phyloP scores from a whole-genome alignment of 768 basidiomycete genomes.

The Cyathus striatus region DNA sequence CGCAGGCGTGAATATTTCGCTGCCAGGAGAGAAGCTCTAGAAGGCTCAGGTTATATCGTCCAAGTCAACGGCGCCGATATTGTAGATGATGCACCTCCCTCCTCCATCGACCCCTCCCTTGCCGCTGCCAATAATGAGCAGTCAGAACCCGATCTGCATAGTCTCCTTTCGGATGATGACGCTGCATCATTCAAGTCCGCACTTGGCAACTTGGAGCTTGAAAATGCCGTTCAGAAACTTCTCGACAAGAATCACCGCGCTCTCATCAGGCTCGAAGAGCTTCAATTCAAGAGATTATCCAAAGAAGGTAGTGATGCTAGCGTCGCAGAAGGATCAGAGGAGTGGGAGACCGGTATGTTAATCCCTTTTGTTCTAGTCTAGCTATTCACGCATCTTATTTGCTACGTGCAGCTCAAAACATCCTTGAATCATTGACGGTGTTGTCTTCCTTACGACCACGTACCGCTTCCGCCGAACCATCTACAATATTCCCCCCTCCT shows the following conservation, averaged over 20 bases:
- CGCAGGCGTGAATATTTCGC: slow-evolving; percentile 25
- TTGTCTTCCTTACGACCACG: slow-evolving; percentile 72
- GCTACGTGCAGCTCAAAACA: slow-evolving; percentile 56
- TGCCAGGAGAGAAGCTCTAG: slow-evolving; percentile 18
- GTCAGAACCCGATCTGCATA: slow-evolving; percentile 33
- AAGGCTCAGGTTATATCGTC: slow-evolving; percentile 19
- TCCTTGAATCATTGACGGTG: slow-evolving; percentile 62
- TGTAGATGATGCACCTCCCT: slow-evolving; percentile 6
- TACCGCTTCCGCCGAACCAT: slow-evolving; percentile 26
- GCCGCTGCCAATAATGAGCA: slow-evolving; percentile 11
- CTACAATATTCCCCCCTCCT: slow-evolving; percentile 58
- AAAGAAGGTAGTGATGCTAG: slow-evolving; percentile 37
- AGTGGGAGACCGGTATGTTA: slow-evolving; percentile 74
- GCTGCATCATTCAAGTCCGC: slow-evolving; percentile 53
- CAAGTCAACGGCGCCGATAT: slow-evolving; percentile 15
- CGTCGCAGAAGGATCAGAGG: slow-evolving; percentile 63
- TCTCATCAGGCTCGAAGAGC: slow-evolving; percentile 54
- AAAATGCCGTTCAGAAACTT: slow-evolving; percentile 64
- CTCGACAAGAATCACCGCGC: slow-evolving; percentile 63
- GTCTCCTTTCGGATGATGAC: slow-evolving; percentile 53
- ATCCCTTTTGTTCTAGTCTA: slow-evolving; percentile 5
- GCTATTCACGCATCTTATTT: slow-evolving; percentile 9
- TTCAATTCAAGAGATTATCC: slow-evolving; percentile 56
- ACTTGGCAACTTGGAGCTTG: slow-evolving; percentile 57
- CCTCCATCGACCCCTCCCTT: background rate